phyloP scores from a whole-genome alignment of 768 basidiomycete species.

The Russula virescens region DNA sequence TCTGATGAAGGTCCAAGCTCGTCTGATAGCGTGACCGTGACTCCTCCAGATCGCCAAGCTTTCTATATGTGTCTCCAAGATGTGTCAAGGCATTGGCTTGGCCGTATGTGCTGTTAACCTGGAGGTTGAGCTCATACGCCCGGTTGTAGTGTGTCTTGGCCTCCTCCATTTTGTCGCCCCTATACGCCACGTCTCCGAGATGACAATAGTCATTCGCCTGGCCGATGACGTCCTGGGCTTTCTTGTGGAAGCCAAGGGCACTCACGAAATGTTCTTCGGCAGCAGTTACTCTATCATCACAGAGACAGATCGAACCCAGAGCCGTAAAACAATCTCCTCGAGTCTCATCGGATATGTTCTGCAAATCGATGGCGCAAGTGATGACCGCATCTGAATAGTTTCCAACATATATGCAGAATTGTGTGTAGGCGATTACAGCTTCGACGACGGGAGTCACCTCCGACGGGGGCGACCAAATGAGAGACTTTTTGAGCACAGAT shows the following conservation, averaged over 20 bases:
- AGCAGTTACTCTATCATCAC: neutral
- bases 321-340: constrained; percentile 7
- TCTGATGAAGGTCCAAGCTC: neutral
- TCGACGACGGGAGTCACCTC: constrained; percentile 7
- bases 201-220: constrained; percentile 18
- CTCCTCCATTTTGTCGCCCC: constrained; percentile 5
- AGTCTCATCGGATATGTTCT: constrained; percentile 1
- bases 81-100: constrained; percentile 20
- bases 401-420: constrained; percentile 13
- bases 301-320: constrained; percentile 6
- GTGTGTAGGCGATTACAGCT: constrained; percentile 16
- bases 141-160: constrained; percentile 6
- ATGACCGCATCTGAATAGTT: constrained; percentile 15
- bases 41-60: constrained; percentile 8
- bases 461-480: constrained; percentile 6
- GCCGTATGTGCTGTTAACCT: neutral
- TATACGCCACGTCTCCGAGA: constrained; percentile 14
- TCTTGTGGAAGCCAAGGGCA: constrained; percentile 3
- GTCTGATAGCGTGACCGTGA: neutral
- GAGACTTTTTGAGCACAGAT: constrained; percentile 7
- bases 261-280: neutral
- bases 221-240: constrained; percentile 10
- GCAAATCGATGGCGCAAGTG: neutral
- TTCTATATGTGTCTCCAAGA: constrained; percentile 15
- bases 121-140: constrained; percentile 8